Conservation (phyloP, 345 rosid genomes). For the Sisymbrium irio region DNA sequence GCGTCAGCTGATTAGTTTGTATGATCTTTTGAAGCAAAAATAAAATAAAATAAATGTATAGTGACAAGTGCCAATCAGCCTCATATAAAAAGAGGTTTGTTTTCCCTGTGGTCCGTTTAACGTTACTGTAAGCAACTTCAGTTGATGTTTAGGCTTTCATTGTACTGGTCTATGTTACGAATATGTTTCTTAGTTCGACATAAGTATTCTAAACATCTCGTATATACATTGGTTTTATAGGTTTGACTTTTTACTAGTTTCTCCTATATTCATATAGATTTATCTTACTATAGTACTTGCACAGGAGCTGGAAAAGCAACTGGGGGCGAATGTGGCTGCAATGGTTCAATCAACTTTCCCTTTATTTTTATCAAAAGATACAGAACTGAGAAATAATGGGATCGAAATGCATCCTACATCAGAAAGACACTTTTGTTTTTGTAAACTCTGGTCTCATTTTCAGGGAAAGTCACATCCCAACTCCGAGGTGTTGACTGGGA, state of each 20-base stretch:
- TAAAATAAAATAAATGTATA: no score
- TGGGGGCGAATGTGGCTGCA: slow-evolving; percentile 68
- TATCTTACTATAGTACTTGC: slow-evolving; percentile 42
- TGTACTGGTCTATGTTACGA: not conserved
- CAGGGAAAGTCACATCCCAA: slow-evolving; percentile 74
- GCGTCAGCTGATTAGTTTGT: no score
- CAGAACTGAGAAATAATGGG: not conserved
- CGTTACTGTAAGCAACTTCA: no score
- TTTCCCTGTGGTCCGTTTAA: no score
- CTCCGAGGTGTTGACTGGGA: slow-evolving; percentile 71
- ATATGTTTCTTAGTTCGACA: not conserved
- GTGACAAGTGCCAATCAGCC: no score
- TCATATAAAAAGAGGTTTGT: no score
- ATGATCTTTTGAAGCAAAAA: no score
- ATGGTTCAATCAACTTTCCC: slow-evolving; percentile 48
- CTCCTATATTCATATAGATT: not conserved
- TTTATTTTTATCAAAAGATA: not conserved
- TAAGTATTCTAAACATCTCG: not conserved
- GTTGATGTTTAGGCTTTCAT: not conserved
- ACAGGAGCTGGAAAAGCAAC: slow-evolving; percentile 60
- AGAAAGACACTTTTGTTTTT: not conserved
- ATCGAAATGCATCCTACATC: slow-evolving; percentile 2
- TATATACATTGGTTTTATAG: not conserved
- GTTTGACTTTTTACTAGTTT: not conserved
- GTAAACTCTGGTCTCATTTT: slow-evolving; percentile 18